phyloP scores from a whole-genome alignment of 805 yeast genomes.

The Zygosaccharomyces bisporus region DNA sequence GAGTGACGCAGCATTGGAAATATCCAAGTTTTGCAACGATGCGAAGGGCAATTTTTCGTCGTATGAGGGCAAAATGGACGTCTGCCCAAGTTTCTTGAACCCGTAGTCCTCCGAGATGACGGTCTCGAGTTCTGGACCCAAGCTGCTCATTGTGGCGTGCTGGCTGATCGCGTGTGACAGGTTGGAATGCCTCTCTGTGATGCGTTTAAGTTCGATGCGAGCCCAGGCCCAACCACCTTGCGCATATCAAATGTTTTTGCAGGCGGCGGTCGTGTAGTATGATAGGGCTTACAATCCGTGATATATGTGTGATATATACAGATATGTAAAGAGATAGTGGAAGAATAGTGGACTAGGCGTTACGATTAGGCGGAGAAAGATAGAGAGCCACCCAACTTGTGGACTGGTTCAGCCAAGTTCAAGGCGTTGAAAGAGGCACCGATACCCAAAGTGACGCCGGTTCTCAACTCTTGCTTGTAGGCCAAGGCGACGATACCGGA shows the following conservation, averaged over 20 bases:
- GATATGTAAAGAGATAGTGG: background rate
- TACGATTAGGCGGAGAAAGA: slow-evolving; percentile 76
- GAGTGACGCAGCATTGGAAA: slow-evolving; percentile 33
- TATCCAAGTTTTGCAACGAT: slow-evolving; percentile 37
- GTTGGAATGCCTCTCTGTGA: too few relatives aligned
- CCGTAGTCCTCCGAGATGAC: slow-evolving; percentile 43
- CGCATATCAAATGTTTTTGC: too few relatives aligned
- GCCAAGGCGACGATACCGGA: slow-evolving; percentile 91
- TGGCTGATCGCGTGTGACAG: too few relatives aligned
- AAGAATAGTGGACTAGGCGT: slow-evolving; percentile 1
- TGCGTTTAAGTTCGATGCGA: too few relatives aligned
- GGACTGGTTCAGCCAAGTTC: slow-evolving; percentile 93
- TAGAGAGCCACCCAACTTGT: slow-evolving; percentile 94
- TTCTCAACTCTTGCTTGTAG: slow-evolving; percentile 91
- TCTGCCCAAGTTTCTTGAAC: slow-evolving; percentile 39
- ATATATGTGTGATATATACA: background rate
- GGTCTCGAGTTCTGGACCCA: slow-evolving; percentile 26
- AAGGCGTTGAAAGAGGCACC: slow-evolving; percentile 97
- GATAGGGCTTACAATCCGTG: background rate
- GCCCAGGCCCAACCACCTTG: too few relatives aligned
- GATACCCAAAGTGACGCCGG: slow-evolving; percentile 93
- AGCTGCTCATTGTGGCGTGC: slow-evolving; percentile 15
- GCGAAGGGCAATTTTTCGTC: slow-evolving; percentile 39
- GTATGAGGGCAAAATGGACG: slow-evolving; percentile 36
- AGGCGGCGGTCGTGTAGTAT: background rate